A percentile compares a stretch with the other conserved stretches of the same genome.
phyloP scores from a whole-genome alignment of 441 rosid species.

The Adansonia gregorii region DNA sequence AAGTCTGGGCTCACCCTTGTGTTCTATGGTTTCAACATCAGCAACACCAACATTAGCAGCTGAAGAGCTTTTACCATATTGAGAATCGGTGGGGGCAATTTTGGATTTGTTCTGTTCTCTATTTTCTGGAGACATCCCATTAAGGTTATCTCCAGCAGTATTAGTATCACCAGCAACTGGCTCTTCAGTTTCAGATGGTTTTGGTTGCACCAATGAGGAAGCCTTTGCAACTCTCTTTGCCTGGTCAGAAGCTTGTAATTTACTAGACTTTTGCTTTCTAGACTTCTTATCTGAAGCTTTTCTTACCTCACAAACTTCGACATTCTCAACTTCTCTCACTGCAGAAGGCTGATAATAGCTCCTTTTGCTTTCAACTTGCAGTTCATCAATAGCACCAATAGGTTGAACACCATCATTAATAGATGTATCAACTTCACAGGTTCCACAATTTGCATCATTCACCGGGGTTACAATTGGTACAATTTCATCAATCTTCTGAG shows the following conservation, averaged over 20 bases:
- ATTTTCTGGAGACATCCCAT: constrained; percentile 36
- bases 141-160: constrained; percentile 30
- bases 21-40: constrained; percentile 38
- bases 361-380: constrained; percentile 41
- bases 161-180: constrained; percentile 37
- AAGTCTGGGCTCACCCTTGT: constrained; percentile 37
- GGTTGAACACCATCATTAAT: constrained; percentile 38
- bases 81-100: constrained; percentile 40
- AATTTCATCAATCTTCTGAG: constrained; percentile 34
- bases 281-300: constrained; percentile 84
- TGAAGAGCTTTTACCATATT: constrained; percentile 35
- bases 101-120: constrained; percentile 37
- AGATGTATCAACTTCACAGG: constrained; percentile 38
- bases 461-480: constrained; percentile 25
- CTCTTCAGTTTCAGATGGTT: constrained; percentile 52
- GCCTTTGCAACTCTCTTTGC: constrained; percentile 54
- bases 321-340: constrained; percentile 44
- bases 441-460: constrained; percentile 31
- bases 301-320: constrained; percentile 59
- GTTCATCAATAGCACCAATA: constrained; percentile 33
- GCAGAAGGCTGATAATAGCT: constrained; percentile 37
- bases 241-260: constrained; percentile 60
- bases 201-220: constrained; percentile 43
- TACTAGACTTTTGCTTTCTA: constrained; percentile 72
- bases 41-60: constrained; percentile 33